phyloP scores from a whole-genome alignment of 2,329 filamentous ascomycete species.

The Xylaria sp. region DNA sequence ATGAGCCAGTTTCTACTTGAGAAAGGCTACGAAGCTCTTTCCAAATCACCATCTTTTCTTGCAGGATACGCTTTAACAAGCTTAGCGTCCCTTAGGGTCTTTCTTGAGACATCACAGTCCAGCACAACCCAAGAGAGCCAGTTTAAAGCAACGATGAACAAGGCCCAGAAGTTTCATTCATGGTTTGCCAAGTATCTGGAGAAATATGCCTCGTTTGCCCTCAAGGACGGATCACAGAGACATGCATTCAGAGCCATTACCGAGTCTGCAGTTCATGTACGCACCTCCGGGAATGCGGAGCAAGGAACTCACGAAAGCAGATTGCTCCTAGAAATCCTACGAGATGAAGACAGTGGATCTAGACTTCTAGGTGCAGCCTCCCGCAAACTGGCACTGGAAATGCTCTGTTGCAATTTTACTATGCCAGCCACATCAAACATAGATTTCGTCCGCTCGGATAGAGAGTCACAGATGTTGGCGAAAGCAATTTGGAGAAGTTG shows the following conservation, averaged over 20 bases:
- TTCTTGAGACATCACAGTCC: conserved; percentile 78
- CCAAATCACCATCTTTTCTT: conserved; percentile 76
- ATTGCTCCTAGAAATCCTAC: conserved; percentile 81
- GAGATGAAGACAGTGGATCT: conserved; percentile 72
- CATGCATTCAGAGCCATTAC: conserved; percentile 75
- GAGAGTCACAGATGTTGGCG: conserved; percentile 69
- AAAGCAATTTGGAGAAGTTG: conserved; percentile 82
- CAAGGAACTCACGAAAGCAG: conserved; percentile 80
- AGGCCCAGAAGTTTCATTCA: conserved; percentile 77
- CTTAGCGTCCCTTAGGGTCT: conserved; percentile 79
- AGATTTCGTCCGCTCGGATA: conserved; percentile 77
- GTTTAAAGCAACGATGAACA: conserved; percentile 79
- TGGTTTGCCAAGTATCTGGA: conserved; percentile 82
- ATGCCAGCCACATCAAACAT: conserved; percentile 66
- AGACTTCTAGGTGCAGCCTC: conserved; percentile 77
- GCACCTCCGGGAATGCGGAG: conserved; percentile 74
- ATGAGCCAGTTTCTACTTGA: conserved; percentile 85
- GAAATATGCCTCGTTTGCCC: conserved; percentile 66
- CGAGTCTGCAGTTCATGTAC: conserved; percentile 73
- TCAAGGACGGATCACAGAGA: conserved; percentile 60
- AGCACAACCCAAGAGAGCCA: conserved; percentile 88
- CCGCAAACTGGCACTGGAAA: conserved; percentile 74
- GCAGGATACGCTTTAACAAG: conserved; percentile 83
- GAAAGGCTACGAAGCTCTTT: conserved; percentile 73
- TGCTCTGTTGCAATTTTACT: conserved; percentile 81